Evolutionary conservation across 495 filamentous ascomycete genomes (phyloP).

Genomic region (Penicillium paradoxum): DNA sequence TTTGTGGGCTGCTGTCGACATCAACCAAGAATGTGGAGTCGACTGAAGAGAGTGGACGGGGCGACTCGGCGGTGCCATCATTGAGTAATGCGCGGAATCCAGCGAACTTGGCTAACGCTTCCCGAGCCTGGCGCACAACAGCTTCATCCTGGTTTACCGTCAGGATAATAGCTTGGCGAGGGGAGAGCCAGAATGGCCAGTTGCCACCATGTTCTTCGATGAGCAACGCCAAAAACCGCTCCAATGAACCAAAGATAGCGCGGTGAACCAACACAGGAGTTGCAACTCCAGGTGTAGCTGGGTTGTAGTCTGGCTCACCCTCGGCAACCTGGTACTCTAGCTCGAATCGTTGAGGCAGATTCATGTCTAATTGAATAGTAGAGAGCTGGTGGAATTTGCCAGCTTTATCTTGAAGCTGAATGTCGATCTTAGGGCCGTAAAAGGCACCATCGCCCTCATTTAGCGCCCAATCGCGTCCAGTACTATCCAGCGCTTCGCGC

Average conservation of each 20-base stretch:
- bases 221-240: slow-evolving; percentile 79
- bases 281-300: slow-evolving; percentile 59
- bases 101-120: slow-evolving; percentile 35
- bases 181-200: slow-evolving; percentile 92
- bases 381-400: slow-evolving; percentile 90
- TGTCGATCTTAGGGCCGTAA: slow-evolving; percentile 94
- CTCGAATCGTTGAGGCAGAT: slow-evolving; percentile 78
- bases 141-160: slow-evolving; percentile 63
- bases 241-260: slow-evolving; percentile 80
- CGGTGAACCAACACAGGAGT: slow-evolving; percentile 84
- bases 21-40: slow-evolving; percentile 62
- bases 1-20: slow-evolving; percentile 59
- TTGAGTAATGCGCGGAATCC: slow-evolving; percentile 30
- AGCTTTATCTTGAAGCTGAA: slow-evolving; percentile 74
- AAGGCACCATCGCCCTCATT: slow-evolving; percentile 87
- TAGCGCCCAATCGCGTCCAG: slow-evolving; percentile 61
- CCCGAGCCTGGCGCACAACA: slow-evolving; percentile 53
- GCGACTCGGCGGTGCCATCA: slow-evolving; percentile 13
- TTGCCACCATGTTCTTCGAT: slow-evolving; percentile 79
- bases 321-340: slow-evolving; percentile 60
- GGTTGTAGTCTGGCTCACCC: slow-evolving; percentile 60
- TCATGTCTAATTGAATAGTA: slow-evolving; percentile 91
- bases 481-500: slow-evolving; percentile 60
- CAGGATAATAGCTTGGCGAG: slow-evolving; percentile 71
- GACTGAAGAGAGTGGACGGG: slow-evolving; percentile 33